These are phyloP conservation scores for Nakaseomyces nivariensis DNA, from an alignment of 1,139 yeast genomes.

Conservation along the genomic window DNA sequence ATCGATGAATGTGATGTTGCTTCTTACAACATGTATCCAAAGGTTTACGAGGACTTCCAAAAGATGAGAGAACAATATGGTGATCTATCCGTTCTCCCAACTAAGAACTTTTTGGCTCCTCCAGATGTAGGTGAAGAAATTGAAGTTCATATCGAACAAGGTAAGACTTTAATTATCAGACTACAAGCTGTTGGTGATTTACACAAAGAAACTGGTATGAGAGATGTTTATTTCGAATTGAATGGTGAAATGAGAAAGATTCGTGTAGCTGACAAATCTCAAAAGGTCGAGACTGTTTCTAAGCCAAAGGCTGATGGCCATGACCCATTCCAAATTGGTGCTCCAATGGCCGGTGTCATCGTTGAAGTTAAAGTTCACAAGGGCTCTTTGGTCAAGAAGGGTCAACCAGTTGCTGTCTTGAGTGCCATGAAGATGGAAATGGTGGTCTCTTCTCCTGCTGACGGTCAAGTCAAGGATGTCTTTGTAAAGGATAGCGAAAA, in stretches of 20 bases:
- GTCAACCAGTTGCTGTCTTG: conserved; percentile 88
- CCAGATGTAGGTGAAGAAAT: conserved; percentile 84
- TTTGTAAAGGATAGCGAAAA: conserved; percentile 83
- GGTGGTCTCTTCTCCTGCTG: conserved; percentile 88
- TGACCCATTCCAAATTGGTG: conserved; percentile 89
- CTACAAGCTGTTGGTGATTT: conserved; percentile 89
- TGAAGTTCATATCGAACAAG: conserved; percentile 82
- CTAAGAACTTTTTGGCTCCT: conserved; percentile 79
- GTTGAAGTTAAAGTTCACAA: conserved; percentile 86
- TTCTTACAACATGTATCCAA: conserved; percentile 94
- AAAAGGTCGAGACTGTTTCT: conserved; percentile 71
- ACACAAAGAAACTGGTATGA: conserved; percentile 71
- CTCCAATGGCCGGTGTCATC: conserved; percentile 99
- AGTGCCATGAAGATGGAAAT: conserved; percentile 99
- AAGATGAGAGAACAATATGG: conserved; percentile 71
- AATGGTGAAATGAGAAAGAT: conserved; percentile 98
- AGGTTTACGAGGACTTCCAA: conserved; percentile 83
- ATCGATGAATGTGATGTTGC: conserved; percentile 85
- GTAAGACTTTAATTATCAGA: conserved; percentile 86
- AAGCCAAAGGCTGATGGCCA: conserved; percentile 85
- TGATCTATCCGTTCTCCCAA: conserved; percentile 88
- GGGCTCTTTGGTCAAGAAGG: conserved; percentile 87
- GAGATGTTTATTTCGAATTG: conserved; percentile 95
- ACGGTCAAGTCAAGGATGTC: conserved; percentile 74
- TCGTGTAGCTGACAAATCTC: conserved; percentile 77